Evolutionary conservation across 2,329 filamentous ascomycete genomes (phyloP).

Genomic region (Epicoccum sorghinum): DNA sequence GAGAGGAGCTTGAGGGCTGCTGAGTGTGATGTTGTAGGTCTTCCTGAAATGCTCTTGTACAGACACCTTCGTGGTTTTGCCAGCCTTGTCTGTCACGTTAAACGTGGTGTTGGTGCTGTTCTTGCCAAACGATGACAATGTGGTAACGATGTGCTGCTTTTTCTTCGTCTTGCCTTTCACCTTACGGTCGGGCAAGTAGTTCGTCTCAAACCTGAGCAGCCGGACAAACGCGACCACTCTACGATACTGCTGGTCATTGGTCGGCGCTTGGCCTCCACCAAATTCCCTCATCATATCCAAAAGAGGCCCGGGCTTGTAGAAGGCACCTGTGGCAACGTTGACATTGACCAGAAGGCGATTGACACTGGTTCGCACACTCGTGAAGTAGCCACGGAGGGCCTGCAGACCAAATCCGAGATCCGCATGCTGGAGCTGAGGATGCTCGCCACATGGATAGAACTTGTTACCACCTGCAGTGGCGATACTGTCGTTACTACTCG

Average conservation of each 20-base stretch:
- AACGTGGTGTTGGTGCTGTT: constrained; percentile 42
- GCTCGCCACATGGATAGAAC: constrained; percentile 50
- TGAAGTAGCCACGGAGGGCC: constrained; percentile 66
- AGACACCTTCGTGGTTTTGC: constrained; percentile 16
- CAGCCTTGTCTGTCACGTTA: constrained; percentile 14
- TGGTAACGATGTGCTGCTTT: constrained; percentile 49
- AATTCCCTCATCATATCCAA: constrained; percentile 36
- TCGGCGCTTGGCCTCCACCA: constrained; percentile 9
- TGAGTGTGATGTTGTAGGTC: constrained; percentile 30
- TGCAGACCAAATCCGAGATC: constrained; percentile 60
- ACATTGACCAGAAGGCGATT: constrained; percentile 66
- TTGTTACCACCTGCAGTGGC: constrained; percentile 60
- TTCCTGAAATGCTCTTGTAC: constrained; percentile 30
- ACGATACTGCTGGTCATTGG: constrained; percentile 11
- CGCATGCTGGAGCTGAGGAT: constrained; percentile 49
- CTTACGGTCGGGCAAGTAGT: constrained; percentile 47
- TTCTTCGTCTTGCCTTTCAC: constrained; percentile 40
- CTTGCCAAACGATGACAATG: constrained; percentile 41
- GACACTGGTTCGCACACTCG: constrained; percentile 65
- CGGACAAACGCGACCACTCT: constrained; percentile 45
- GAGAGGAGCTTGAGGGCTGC: constrained; percentile 28
- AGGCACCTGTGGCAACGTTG: constrained; percentile 66
- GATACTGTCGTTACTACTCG: constrained; percentile 51
- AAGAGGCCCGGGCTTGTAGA: constrained; percentile 59
- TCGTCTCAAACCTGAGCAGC: constrained; percentile 47